Evolutionary conservation across 495 filamentous ascomycete genomes (phyloP).

Genomic region (Neurospora intermedia): DNA sequence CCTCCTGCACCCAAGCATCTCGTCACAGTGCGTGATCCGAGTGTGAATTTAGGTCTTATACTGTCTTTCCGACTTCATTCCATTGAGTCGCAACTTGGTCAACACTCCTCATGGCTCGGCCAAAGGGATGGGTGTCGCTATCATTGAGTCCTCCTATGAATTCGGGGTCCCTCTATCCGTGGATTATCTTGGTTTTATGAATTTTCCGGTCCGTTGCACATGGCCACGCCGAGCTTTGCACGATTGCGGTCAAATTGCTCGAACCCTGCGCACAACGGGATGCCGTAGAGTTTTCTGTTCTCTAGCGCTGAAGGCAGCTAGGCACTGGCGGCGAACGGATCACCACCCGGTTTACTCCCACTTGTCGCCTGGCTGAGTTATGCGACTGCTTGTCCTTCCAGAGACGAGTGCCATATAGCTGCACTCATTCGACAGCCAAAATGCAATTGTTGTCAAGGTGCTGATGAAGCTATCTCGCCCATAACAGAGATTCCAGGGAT

Average conservation of each 20-base stretch:
- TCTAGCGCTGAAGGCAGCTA: neutral
- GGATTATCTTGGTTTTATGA: neutral
- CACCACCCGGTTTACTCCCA: neutral
- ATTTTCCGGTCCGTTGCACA: neutral
- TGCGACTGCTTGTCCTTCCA: neutral
- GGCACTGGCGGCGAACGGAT: neutral
- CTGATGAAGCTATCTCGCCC: neutral
- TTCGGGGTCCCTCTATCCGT: neutral
- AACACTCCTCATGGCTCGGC: neutral
- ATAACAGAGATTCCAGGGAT: neutral
- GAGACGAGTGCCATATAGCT: neutral
- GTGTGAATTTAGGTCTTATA: neutral
- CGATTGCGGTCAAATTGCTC: neutral
- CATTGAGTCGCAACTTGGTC: neutral
- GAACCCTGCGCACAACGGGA: neutral
- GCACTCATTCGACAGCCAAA: neutral
- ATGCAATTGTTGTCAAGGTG: neutral
- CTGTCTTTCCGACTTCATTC: neutral
- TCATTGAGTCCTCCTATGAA: neutral
- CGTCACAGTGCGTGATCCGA: neutral
- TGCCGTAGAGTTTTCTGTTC: neutral
- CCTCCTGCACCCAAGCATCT: neutral
- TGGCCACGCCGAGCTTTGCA: neutral
- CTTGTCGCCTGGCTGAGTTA: neutral
- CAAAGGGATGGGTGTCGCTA: neutral